These are phyloP conservation scores for Phytophthora litchii DNA, from an alignment of 352 stramenopile genomes.

Conservation along the genomic window DNA sequence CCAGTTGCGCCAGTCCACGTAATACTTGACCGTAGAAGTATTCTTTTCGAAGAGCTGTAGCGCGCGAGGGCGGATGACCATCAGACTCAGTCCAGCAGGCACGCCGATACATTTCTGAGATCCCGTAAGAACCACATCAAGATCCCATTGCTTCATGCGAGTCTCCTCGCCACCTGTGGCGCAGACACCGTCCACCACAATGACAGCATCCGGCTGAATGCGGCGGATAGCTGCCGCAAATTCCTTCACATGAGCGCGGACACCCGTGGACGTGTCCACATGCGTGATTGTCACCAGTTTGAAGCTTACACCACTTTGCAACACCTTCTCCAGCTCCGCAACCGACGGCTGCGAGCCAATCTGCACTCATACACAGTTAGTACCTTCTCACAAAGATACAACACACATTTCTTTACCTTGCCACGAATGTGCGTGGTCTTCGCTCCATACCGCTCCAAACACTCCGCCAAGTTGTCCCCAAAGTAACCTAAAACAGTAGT, in stretches of 20 bases:
- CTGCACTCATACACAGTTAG: slow-evolving; percentile 24
- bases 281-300: slow-evolving; percentile 82
- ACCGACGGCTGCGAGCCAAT: slow-evolving; percentile 62
- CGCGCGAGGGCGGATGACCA: slow-evolving; percentile 73
- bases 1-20: slow-evolving; percentile 83
- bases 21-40: slow-evolving; percentile 66
- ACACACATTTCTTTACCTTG: slow-evolving; percentile 30
- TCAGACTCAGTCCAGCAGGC: slow-evolving; percentile 64
- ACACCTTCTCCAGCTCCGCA: slow-evolving; percentile 46
- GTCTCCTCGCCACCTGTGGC: slow-evolving; percentile 73
- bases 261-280: slow-evolving; percentile 79
- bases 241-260: slow-evolving; percentile 64
- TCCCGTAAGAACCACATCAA: slow-evolving; percentile 79
- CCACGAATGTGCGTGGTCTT: slow-evolving; percentile 63
- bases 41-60: slow-evolving; percentile 68
- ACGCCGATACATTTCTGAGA: slow-evolving; percentile 84
- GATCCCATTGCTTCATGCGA: slow-evolving; percentile 83
- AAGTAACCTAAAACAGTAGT: slow-evolving; percentile 59
- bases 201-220: slow-evolving; percentile 61
- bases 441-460: slow-evolving; percentile 71
- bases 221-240: slow-evolving; percentile 62
- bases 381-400: not conserved
- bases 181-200: slow-evolving; percentile 78
- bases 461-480: slow-evolving; percentile 72
- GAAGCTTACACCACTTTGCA: slow-evolving; percentile 49